Percentiles rank a stretch among this genome's conserved stretches.
These are phyloP conservation scores for Phaeosphaeriaceae sp. DNA, from an alignment of 2,329 filamentous ascomycete genomes.

Conservation along the genomic window DNA sequence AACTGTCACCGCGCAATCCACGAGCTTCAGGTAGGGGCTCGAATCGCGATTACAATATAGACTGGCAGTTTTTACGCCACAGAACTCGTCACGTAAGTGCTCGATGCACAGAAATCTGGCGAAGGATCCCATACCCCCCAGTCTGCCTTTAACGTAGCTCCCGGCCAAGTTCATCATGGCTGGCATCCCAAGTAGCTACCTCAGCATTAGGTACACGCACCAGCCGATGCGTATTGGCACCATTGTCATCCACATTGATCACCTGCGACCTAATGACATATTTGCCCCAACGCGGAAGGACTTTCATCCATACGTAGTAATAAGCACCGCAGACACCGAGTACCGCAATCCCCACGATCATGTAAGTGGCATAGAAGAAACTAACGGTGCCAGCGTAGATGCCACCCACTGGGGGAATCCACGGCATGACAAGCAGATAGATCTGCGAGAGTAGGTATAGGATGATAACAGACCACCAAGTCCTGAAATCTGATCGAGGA, in stretches of 20 bases:
- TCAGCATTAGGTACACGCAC: conserved; percentile 31
- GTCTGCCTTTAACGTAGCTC: background rate
- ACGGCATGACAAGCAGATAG: conserved; percentile 70
- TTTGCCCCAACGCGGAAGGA: conserved; percentile 28
- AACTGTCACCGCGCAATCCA: background rate
- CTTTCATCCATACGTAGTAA: conserved; percentile 37
- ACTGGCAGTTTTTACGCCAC: background rate
- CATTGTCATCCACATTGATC: conserved; percentile 32
- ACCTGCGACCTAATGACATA: conserved; percentile 37
- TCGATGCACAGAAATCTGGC: background rate
- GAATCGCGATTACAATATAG: background rate
- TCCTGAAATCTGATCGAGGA: conserved; percentile 26
- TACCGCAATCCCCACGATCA: conserved; percentile 65
- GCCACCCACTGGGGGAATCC: conserved; percentile 69
- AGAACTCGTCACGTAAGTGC: background rate
- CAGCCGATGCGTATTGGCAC: conserved; percentile 35
- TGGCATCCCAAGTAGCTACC: conserved; percentile 38
- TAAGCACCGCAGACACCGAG: conserved; percentile 28
- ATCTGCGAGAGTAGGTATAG: conserved; percentile 32
- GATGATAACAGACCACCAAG: conserved; percentile 34
- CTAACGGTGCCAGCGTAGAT: conserved; percentile 59
- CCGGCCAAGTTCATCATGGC: conserved; percentile 28
- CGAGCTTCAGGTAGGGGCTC: background rate
- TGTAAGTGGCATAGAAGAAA: conserved; percentile 78
- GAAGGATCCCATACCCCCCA: background rate